Percentiles rank a stretch among this genome's conserved stretches.
Conservation (phyloP, 495 filamentous ascomycete species). For the Copromyces sp. region DNA sequence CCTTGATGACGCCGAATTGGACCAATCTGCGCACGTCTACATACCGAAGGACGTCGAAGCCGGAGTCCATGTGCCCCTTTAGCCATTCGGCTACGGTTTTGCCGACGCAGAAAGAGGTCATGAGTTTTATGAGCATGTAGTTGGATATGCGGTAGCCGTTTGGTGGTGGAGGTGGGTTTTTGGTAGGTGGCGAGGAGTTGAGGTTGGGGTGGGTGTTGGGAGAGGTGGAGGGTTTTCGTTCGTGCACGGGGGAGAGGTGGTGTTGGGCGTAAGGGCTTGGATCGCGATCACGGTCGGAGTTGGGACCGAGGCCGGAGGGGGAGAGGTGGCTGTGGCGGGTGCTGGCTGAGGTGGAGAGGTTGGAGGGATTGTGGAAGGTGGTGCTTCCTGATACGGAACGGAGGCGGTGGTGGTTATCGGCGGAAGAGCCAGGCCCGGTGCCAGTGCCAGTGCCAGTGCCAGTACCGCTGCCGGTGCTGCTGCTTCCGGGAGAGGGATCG, state of each 20-base stretch:
- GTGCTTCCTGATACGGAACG: background rate
- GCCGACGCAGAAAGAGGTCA: conserved; percentile 66
- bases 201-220: background rate
- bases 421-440: background rate
- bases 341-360: background rate
- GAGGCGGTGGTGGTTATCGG: background rate
- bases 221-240: background rate
- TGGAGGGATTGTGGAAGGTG: background rate
- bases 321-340: background rate
- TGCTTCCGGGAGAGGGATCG: background rate
- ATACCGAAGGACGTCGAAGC: conserved; percentile 48
- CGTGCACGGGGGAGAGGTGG: background rate
- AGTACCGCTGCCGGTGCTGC: background rate
- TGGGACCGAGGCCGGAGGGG: background rate
- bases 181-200: background rate
- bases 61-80: conserved; percentile 50
- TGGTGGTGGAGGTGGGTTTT: background rate
- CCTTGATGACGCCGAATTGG: conserved; percentile 92
- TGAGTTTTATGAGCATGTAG: conserved; percentile 56
- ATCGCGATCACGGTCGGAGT: background rate
- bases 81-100: conserved; percentile 76
- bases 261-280: background rate
- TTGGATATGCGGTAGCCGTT: conserved; percentile 31
- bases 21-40: conserved; percentile 87
- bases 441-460: background rate